These are phyloP conservation scores for Pseudogymnoascus sp. DNA, from an alignment of 2,329 filamentous ascomycete species.

Conservation along the genomic window DNA sequence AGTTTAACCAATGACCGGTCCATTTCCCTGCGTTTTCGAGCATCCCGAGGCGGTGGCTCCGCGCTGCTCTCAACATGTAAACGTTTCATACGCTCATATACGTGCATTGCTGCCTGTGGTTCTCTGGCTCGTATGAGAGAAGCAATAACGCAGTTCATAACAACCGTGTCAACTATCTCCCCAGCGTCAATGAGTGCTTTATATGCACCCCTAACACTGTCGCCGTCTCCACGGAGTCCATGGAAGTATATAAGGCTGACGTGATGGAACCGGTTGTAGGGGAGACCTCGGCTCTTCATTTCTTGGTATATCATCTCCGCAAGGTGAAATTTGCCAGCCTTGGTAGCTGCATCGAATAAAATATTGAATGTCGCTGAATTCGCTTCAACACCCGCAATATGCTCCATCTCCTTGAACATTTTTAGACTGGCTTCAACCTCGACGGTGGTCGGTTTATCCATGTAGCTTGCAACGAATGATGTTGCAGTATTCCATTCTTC, in stretches of 20 bases:
- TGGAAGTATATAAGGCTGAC: constrained; percentile 78
- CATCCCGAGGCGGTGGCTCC: constrained; percentile 29
- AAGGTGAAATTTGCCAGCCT: constrained; percentile 73
- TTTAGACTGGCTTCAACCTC: constrained; percentile 63
- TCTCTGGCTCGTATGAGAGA: constrained; percentile 72
- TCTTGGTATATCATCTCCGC: constrained; percentile 80
- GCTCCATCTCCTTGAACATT: constrained; percentile 88
- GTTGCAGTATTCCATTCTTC: constrained; percentile 81
- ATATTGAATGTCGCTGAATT: constrained; percentile 87
- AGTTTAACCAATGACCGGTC: constrained; percentile 52
- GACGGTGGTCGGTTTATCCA: constrained; percentile 46
- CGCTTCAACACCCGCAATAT: constrained; percentile 52
- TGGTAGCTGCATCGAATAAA: constrained; percentile 80
- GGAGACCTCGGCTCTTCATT: constrained; percentile 61
- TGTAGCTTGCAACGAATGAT: constrained; percentile 67
- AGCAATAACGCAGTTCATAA: constrained; percentile 78
- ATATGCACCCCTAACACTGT: constrained; percentile 69
- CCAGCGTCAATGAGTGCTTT: constrained; percentile 73
- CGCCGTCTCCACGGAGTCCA: constrained; percentile 65
- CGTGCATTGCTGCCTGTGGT: constrained; percentile 63
- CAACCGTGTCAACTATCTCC: constrained; percentile 79
- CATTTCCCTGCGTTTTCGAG: constrained; percentile 30
- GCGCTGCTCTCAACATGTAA: constrained; percentile 17
- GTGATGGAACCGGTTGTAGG: constrained; percentile 70
- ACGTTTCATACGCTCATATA: constrained; percentile 77